Evolutionary conservation across 2,329 filamentous ascomycete species (phyloP).

Genomic region (Aspergillus sp.): DNA sequence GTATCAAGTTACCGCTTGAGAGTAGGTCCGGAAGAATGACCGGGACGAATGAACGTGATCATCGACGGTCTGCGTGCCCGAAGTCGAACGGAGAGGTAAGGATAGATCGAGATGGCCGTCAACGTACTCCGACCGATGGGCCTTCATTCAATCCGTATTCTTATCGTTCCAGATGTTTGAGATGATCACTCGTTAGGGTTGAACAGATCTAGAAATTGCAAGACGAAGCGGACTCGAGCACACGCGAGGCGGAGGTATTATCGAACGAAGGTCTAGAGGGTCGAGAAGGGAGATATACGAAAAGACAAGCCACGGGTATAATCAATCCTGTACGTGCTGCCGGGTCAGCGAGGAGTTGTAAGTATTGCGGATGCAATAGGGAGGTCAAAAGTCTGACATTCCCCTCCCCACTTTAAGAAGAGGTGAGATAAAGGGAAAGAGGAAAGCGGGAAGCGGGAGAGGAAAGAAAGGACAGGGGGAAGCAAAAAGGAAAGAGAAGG

Average conservation of each 20-base stretch:
- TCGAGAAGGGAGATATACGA: background rate
- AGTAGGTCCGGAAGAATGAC: constrained; percentile 26
- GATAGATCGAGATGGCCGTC: constrained; percentile 2
- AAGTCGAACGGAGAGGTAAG: constrained; percentile 21
- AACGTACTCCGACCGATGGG: constrained; percentile 14
- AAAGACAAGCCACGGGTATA: background rate
- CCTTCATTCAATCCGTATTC: constrained; percentile 26
- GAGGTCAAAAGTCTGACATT: background rate
- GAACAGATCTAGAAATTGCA: background rate
- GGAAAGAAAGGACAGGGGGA: background rate
- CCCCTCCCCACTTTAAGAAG: background rate
- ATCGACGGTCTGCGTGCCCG: constrained; percentile 32
- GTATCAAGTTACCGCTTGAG: constrained; percentile 29
- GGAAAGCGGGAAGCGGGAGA: background rate
- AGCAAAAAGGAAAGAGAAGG: background rate
- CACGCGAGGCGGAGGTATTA: background rate
- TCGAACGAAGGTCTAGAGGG: background rate
- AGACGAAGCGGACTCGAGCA: background rate
- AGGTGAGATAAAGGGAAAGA: background rate
- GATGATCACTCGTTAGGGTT: background rate
- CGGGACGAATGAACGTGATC: constrained; percentile 28
- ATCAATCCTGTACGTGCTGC: background rate
- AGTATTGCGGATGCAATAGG: background rate
- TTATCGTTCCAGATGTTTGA: constrained; percentile 2
- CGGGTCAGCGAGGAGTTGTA: background rate